phyloP scores from a whole-genome alignment of 495 filamentous ascomycete species.

The Xylaria curta region DNA sequence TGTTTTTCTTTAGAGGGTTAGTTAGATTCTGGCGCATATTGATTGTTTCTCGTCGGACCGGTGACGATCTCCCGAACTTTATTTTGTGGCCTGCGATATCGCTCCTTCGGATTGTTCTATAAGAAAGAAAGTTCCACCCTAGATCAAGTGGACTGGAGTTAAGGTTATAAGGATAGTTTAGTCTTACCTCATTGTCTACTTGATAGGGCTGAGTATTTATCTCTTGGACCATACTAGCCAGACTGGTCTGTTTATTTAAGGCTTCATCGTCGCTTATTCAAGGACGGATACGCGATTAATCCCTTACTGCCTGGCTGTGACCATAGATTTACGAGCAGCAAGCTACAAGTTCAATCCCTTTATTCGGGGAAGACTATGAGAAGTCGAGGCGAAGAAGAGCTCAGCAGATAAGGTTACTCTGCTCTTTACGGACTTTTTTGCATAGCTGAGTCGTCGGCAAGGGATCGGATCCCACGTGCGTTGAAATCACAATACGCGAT shows the following conservation, averaged over 20 bases:
- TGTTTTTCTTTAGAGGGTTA: not conserved
- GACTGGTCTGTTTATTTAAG: not conserved
- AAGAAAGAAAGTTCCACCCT: not conserved
- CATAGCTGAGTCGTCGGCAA: constrained; percentile 69
- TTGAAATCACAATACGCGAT: constrained; percentile 65
- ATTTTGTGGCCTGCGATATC: constrained; percentile 22
- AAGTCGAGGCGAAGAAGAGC: constrained; percentile 61
- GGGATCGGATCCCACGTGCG: constrained; percentile 67
- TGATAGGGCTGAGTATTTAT: not conserved
- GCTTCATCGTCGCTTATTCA: not conserved
- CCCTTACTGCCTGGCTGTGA: not conserved
- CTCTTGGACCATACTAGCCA: not conserved
- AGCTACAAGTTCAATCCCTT: not conserved
- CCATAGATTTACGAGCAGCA: not conserved
- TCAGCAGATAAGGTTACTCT: constrained; percentile 70
- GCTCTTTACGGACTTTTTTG: constrained; percentile 63
- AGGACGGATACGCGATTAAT: not conserved
- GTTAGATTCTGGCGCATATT: not conserved
- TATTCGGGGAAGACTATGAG: constrained; percentile 18
- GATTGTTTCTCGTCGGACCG: not conserved
- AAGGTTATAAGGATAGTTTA: not conserved
- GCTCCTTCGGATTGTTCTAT: not conserved
- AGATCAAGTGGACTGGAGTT: not conserved
- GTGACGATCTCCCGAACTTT: constrained; percentile 7
- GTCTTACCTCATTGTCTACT: not conserved